phyloP scores from a whole-genome alignment of 2,329 filamentous ascomycete genomes.

The Calonectria hawksworthii region DNA sequence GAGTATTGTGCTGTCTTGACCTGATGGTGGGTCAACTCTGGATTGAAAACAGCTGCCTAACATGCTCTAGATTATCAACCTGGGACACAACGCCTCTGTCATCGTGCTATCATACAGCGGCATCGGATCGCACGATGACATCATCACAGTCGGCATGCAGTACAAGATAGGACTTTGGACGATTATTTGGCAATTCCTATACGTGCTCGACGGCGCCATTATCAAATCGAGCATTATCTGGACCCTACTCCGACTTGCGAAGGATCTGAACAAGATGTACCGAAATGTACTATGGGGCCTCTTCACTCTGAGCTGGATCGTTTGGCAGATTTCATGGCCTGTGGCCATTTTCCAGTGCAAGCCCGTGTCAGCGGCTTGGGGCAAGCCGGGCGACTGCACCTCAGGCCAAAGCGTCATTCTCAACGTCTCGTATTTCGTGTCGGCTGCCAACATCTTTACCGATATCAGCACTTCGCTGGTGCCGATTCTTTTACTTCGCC shows the following conservation, averaged over 20 bases:
- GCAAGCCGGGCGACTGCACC: slow-evolving; percentile 31
- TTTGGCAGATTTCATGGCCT: slow-evolving; percentile 37
- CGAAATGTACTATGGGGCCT: slow-evolving; percentile 17
- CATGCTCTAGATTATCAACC: slow-evolving; percentile 24
- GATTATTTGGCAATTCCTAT: slow-evolving; percentile 36
- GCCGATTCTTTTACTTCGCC: slow-evolving; percentile 30
- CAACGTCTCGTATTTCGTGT: slow-evolving; percentile 35
- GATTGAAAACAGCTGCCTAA: neutral
- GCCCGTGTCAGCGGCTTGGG: slow-evolving; percentile 35
- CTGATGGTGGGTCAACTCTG: neutral
- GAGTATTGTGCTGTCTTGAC: slow-evolving; percentile 1
- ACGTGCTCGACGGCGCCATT: slow-evolving; percentile 30
- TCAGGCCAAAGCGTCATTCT: slow-evolving; percentile 33
- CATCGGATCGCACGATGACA: slow-evolving; percentile 30
- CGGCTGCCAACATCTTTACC: slow-evolving; percentile 34
- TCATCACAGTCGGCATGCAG: slow-evolving; percentile 36
- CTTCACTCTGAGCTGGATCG: slow-evolving; percentile 30
- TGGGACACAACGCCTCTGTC: slow-evolving; percentile 32
- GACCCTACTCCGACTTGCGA: slow-evolving; percentile 34
- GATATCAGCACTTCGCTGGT: slow-evolving; percentile 29
- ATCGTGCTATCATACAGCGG: slow-evolving; percentile 27
- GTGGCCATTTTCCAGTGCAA: slow-evolving; percentile 41
- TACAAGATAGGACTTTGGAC: slow-evolving; percentile 35
- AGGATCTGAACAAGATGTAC: slow-evolving; percentile 28
- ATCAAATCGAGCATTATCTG: slow-evolving; percentile 37